These are phyloP conservation scores for Neurospora cerealis DNA, from an alignment of 495 filamentous ascomycete genomes.

Conservation along the genomic window DNA sequence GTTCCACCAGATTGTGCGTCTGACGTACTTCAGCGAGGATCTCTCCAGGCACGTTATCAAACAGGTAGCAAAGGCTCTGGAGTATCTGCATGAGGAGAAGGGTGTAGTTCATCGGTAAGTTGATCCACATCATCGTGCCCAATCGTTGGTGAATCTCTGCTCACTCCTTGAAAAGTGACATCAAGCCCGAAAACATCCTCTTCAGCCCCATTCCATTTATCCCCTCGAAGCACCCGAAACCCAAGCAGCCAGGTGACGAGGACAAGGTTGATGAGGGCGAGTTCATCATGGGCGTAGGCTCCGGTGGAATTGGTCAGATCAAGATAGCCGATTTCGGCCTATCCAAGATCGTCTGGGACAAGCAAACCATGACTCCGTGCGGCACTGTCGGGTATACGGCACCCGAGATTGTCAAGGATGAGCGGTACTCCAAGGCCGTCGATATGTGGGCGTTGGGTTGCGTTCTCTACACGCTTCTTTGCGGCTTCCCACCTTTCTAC, in stretches of 20 bases:
- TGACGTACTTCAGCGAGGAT: conserved; percentile 97
- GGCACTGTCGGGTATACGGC: conserved; percentile 97
- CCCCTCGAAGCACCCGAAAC: conserved; percentile 70
- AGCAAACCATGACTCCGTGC: conserved; percentile 97
- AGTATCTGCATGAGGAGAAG: conserved; percentile 88
- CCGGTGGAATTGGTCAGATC: conserved; percentile 89
- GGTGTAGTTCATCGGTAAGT: conserved; percentile 94
- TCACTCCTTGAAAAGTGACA: conserved; percentile 54
- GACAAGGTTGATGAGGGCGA: conserved; percentile 97
- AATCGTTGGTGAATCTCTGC: background rate
- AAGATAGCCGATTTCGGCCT: conserved; percentile 98
- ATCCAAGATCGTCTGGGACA: conserved; percentile 97
- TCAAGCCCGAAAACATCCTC: conserved; percentile 95
- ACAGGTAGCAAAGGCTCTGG: conserved; percentile 86
- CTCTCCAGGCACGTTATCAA: conserved; percentile 87
- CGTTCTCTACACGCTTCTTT: conserved; percentile 92
- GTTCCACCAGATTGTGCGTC: conserved; percentile 95
- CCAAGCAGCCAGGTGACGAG: conserved; percentile 75
- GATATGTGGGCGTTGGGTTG: conserved; percentile 99
- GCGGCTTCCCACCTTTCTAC: conserved; percentile 97
- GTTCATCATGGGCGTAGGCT: conserved; percentile 70
- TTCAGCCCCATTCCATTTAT: conserved; percentile 80
- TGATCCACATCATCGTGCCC: background rate
- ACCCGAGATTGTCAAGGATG: conserved; percentile 98
- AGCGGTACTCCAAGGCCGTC: conserved; percentile 95